phyloP scores from a whole-genome alignment of 768 basidiomycete species.

The Auricularia auricula-judae region DNA sequence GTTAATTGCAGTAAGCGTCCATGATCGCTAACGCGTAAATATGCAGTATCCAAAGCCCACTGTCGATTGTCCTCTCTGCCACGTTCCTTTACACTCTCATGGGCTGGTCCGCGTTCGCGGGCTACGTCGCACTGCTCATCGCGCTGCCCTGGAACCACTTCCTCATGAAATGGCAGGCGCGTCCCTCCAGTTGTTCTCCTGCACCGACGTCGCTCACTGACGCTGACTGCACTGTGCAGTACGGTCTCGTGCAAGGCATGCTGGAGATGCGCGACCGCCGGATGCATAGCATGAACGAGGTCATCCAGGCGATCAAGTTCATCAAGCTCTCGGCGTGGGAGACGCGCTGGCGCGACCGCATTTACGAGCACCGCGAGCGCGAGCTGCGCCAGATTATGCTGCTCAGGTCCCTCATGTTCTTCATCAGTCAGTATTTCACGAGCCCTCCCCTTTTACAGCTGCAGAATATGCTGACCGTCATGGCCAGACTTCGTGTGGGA shows the following conservation, averaged over 20 bases:
- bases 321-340: background rate
- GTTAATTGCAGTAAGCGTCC: background rate
- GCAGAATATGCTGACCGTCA: background rate
- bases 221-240: background rate
- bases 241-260: background rate
- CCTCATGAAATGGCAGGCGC: background rate
- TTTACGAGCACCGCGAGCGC: background rate
- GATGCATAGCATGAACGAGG: background rate
- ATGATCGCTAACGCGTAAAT: background rate
- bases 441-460: background rate
- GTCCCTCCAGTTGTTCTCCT: no score
- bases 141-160: background rate
- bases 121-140: background rate
- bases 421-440: background rate
- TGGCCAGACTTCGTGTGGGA: background rate
- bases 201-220: no score
- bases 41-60: background rate
- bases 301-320: constrained; percentile 1
- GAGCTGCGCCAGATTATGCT: background rate
- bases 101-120: background rate
- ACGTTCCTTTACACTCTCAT: background rate
- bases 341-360: background rate
- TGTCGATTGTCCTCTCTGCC: background rate
- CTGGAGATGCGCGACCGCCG: background rate
- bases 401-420: background rate